These are phyloP conservation scores for Waltergamsia citrina DNA, from an alignment of 2,329 filamentous ascomycete genomes.

Conservation along the genomic window DNA sequence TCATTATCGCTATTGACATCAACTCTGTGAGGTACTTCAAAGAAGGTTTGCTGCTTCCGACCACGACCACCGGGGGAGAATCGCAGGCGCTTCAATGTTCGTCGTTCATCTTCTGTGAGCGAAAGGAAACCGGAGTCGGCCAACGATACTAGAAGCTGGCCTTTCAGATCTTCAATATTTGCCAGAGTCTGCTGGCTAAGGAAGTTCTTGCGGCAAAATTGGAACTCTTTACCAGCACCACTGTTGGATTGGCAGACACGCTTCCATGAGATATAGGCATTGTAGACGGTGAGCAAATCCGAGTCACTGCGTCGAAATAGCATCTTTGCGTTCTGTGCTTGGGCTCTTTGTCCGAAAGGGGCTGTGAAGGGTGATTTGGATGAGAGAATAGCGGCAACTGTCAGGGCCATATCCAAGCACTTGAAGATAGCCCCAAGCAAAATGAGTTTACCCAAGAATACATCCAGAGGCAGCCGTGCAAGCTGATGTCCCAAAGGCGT, in stretches of 20 bases:
- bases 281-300: constrained; percentile 86
- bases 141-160: constrained; percentile 76
- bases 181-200: constrained; percentile 78
- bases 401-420: constrained; percentile 85
- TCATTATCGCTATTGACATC: constrained; percentile 76
- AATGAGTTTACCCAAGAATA: constrained; percentile 89
- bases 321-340: constrained; percentile 70
- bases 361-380: constrained; percentile 91
- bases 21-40: constrained; percentile 67
- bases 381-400: constrained; percentile 84
- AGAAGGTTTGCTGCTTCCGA: constrained; percentile 63
- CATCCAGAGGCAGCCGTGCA: constrained; percentile 81
- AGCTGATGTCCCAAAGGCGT: constrained; percentile 82
- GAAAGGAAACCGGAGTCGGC: constrained; percentile 77
- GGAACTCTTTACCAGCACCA: constrained; percentile 60
- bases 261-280: constrained; percentile 87
- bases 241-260: constrained; percentile 57
- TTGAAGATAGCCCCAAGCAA: constrained; percentile 79
- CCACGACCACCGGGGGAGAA: constrained; percentile 41
- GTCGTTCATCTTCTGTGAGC: constrained; percentile 64
- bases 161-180: constrained; percentile 93
- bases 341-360: constrained; percentile 72
- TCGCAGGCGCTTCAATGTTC: constrained; percentile 57
- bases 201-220: constrained; percentile 93
- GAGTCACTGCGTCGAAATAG: constrained; percentile 82